phyloP scores from a whole-genome alignment of 2,329 filamentous ascomycete genomes.

The Xylariales sp. region DNA sequence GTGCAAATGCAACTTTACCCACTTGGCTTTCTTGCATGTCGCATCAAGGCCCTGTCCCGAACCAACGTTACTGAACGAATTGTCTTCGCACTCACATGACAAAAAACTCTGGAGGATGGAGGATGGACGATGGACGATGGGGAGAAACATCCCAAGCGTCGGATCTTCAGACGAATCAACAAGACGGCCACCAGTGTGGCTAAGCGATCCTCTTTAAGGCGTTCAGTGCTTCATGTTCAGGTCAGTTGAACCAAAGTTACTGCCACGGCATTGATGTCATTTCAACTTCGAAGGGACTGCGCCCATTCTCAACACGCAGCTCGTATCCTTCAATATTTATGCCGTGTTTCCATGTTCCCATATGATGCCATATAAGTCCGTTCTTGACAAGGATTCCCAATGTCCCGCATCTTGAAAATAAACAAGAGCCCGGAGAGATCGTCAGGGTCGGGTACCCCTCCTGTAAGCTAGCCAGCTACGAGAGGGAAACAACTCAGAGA shows the following conservation, averaged over 20 bases:
- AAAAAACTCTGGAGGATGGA: not conserved
- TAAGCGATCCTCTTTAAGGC: not conserved
- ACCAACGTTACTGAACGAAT: too few relatives aligned
- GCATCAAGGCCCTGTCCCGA: too few relatives aligned
- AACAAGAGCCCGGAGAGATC: conserved; percentile 6
- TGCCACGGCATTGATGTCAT: not conserved
- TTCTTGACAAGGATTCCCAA: conserved; percentile 11
- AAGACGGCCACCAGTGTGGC: not conserved
- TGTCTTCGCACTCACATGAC: too few relatives aligned
- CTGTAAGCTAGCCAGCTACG: too few relatives aligned
- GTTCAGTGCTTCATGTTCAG: conserved; percentile 5
- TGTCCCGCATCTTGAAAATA: conserved; percentile 4
- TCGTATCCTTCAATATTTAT: conserved; percentile 10
- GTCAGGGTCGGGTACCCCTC: conserved; percentile 10
- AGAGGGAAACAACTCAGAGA: too few relatives aligned
- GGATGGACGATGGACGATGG: not conserved
- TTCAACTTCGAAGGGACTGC: not conserved
- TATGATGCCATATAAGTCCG: conserved; percentile 8
- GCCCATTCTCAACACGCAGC: conserved; percentile 1
- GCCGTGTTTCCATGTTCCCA: conserved; percentile 6
- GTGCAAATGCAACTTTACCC: not conserved
- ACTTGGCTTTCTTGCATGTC: too few relatives aligned
- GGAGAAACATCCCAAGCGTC: conserved; percentile 4
- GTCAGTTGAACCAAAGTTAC: too few relatives aligned
- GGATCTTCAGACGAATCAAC: conserved; percentile 7